Base-by-base conservation (phyloP, 116 monocot genomes). In the Phalaenopsis hybrid region DNA sequence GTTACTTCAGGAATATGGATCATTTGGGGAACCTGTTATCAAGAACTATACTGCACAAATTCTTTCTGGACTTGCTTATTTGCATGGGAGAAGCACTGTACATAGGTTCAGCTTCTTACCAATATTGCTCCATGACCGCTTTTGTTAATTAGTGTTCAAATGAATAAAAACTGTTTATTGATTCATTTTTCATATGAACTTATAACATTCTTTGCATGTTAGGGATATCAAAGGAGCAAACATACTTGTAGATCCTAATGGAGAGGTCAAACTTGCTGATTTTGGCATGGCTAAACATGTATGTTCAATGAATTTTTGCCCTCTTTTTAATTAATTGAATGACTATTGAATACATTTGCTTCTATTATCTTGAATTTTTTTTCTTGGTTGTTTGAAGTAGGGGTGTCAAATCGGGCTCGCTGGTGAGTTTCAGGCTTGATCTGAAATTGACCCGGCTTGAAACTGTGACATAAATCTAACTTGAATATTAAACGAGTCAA, bases 231-330 rank as follows among this genome's bases (percentile, higher is more conserved):
- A 98, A 90, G 95, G 98, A 17, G 98, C 95, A 80, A 95, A 98
- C 81, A 92, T 98, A 92, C 95, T 98, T 85, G 98, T 98, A 17
- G 95, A 87, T 76, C 89, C 98, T 43, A 93, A 92, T 81, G 98
- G 98, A 15, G 95, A 93, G 86, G 86, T 98, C 79, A 98, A 98
- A 79, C 89, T 98, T 82, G 98, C 95, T 79, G 98, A 98, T 78
- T 98, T 98, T 87, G 98, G 98, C 87, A 95, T 98, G 98, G 95
- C 98, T 76, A 98, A 98, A 88, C 98, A 98, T 92, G 98, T 98
- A 95, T 41, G 85, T 51, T 77, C 77, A 16, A 51, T 50, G 77
- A 51, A 77, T 28, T 57, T 51, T 41, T 72, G 52, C 81, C 33
- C 79, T 72, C 74, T 78, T 75, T 13, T 17, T 75, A 46, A 45